A percentile compares a stretch with the other conserved stretches of the same genome.
These are phyloP conservation scores for Polygonum aviculare DNA, from an alignment of 148 eudicot species.

Conservation along the genomic window DNA sequence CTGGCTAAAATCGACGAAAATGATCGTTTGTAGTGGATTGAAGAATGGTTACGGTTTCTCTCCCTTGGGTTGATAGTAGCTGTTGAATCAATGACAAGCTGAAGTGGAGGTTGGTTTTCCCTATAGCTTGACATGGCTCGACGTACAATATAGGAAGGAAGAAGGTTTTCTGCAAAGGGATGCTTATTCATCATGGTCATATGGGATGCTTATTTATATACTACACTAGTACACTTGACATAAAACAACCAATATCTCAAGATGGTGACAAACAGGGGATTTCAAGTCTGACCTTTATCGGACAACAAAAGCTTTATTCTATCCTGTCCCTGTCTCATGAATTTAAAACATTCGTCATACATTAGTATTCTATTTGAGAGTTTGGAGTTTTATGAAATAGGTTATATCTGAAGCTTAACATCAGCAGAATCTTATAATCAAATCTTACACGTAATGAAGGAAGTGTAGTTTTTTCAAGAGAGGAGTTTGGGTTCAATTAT, in stretches of 20 bases:
- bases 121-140: slow-evolving; percentile 19
- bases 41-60: slow-evolving; percentile 2
- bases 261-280: neutral
- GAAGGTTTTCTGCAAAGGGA: neutral
- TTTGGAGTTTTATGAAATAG: neutral
- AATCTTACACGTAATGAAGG: neutral
- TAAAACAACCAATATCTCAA: neutral
- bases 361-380: neutral
- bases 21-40: slow-evolving; percentile 10
- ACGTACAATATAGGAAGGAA: neutral
- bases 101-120: slow-evolving; percentile 23
- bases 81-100: slow-evolving; percentile 22
- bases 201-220: slow-evolving; percentile 19
- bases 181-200: neutral
- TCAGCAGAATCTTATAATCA: slow-evolving; percentile 2
- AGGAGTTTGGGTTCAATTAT: too few relatives aligned
- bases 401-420: neutral
- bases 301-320: neutral
- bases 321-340: neutral
- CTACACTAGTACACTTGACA: neutral
- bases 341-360: neutral
- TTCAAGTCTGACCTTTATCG: neutral
- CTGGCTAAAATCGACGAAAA: slow-evolving; percentile 23
- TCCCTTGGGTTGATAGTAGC: slow-evolving; percentile 5
- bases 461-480: neutral